These are phyloP conservation scores for Chloromonas sp. DNA, from an alignment of 163 green algal species.

Conservation along the genomic window DNA sequence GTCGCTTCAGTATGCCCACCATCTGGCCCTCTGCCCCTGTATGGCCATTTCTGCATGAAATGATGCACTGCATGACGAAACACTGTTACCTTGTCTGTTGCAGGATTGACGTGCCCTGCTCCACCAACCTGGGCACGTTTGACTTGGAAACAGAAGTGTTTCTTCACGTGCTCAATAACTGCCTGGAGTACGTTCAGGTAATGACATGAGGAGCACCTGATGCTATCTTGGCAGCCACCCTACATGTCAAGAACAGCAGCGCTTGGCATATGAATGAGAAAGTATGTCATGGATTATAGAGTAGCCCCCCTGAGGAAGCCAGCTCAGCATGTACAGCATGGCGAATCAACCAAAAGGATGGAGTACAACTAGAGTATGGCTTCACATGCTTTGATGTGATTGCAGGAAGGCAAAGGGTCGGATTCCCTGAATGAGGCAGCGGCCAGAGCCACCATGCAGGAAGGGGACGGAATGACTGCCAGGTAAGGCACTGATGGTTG, in stretches of 20 bases:
- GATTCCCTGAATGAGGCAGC: neutral
- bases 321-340: no score
- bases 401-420: no score
- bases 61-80: neutral
- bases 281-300: no score
- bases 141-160: conserved; percentile 83
- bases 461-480: conserved; percentile 6
- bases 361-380: no score
- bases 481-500: neutral
- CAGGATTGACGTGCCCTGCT: conserved; percentile 56
- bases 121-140: conserved; percentile 47
- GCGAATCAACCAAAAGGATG: no score
- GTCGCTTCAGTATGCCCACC: no score
- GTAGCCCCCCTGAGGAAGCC: no score
- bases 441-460: neutral
- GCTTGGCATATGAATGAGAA: no score
- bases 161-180: conserved; percentile 59
- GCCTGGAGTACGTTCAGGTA: conserved; percentile 40
- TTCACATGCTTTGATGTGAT: no score
- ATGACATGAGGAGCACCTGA: neutral
- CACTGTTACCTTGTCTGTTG: neutral
- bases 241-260: no score
- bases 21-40: neutral
- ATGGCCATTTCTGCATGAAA: neutral
- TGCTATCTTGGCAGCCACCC: no score